Evolutionary conservation across 208 protist genomes (phyloP).

Genomic region (Acanthamoeba lenticulata): DNA sequence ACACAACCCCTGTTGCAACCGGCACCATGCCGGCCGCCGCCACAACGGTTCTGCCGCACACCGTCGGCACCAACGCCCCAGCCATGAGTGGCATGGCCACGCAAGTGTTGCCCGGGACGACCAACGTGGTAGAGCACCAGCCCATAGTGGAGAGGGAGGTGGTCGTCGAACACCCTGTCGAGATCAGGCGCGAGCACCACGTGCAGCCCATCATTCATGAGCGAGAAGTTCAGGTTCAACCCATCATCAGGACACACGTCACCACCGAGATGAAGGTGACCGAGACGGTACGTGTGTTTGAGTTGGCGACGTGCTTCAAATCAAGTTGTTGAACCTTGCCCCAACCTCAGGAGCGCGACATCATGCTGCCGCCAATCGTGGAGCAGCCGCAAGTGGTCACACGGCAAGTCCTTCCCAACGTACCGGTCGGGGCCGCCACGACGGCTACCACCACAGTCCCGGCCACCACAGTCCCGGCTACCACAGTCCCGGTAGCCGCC

Average conservation of each 20-base stretch:
- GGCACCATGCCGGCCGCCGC: too few relatives aligned
- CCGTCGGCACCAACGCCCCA: background rate
- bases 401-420: background rate
- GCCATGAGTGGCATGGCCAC: background rate
- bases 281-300: background rate
- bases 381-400: background rate
- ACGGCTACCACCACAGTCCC: background rate
- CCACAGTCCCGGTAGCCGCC: too few relatives aligned
- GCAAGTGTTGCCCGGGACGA: background rate
- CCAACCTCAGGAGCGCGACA: background rate
- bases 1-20: too few relatives aligned
- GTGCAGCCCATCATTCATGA: slow-evolving; percentile 19
- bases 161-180: background rate
- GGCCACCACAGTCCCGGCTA: background rate
- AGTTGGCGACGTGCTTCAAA: background rate
- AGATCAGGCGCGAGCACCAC: slow-evolving; percentile 14
- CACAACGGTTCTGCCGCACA: background rate
- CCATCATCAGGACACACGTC: background rate
- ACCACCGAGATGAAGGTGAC: background rate
- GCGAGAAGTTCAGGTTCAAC: background rate
- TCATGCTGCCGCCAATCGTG: background rate
- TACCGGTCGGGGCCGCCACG: background rate
- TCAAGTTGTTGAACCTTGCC: background rate
- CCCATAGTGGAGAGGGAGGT: background rate
- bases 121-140: background rate